A percentile compares a stretch with the other conserved stretches of the same genome.
phyloP scores from a whole-genome alignment of 2,329 filamentous ascomycete species.

The Cytospora mali region DNA sequence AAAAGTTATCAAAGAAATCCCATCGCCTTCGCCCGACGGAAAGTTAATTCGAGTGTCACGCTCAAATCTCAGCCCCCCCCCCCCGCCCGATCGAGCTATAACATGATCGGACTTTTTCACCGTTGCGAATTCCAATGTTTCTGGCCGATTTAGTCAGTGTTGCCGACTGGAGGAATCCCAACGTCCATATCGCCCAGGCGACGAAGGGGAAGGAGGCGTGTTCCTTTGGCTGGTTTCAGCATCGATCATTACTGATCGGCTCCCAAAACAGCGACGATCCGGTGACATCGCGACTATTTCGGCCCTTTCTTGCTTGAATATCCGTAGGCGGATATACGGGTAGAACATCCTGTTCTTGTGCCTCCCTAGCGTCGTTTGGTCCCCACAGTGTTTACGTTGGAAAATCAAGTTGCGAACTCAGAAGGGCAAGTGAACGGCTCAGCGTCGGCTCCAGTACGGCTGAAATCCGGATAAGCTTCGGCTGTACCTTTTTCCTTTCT shows the following conservation, averaged over 20 bases:
- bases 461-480: conserved; percentile 23
- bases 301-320: neutral
- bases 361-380: conserved; percentile 19
- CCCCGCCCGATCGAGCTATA: neutral
- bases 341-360: conserved; percentile 9
- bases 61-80: neutral
- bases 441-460: conserved; percentile 24
- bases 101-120: neutral
- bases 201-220: neutral
- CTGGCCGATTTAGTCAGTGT: conserved; percentile 12
- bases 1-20: too few relatives aligned
- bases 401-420: neutral
- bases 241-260: neutral
- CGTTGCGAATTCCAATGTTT: neutral
- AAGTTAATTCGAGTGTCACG: neutral
- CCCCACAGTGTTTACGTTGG: neutral
- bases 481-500: neutral
- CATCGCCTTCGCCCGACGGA: neutral
- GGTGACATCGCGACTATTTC: neutral
- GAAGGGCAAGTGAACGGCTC: too few relatives aligned
- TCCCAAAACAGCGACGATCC: neutral
- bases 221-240: neutral
- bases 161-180: conserved; percentile 13
- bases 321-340: neutral
- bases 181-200: too few relatives aligned